phyloP scores from a whole-genome alignment of 2,329 filamentous ascomycete species.

The Aspergillus pseudotamarii region DNA sequence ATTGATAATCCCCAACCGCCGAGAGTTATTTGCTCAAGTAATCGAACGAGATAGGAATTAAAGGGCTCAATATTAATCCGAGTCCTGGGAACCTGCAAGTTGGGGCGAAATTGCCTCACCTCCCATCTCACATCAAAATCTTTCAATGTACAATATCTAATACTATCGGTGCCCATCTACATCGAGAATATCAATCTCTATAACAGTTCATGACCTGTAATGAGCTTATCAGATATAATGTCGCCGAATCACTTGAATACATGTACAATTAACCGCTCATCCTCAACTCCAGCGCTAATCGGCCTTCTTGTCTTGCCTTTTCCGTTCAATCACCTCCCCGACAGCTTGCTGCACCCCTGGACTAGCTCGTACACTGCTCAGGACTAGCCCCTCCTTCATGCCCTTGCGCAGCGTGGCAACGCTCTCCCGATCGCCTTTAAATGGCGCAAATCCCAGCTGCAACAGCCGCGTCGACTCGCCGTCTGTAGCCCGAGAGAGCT shows the following conservation, averaged over 20 bases:
- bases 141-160: background rate
- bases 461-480: slow-evolving; percentile 71
- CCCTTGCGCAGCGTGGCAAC: slow-evolving; percentile 67
- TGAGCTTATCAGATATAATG: background rate
- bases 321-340: slow-evolving; percentile 65
- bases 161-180: background rate
- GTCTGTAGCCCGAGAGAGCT: slow-evolving; percentile 62
- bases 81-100: background rate
- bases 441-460: slow-evolving; percentile 79
- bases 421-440: slow-evolving; percentile 69
- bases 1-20: background rate
- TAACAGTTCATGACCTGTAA: background rate
- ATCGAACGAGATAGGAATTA: background rate
- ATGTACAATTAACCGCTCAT: slow-evolving; percentile 1
- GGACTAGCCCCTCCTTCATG: slow-evolving; percentile 83
- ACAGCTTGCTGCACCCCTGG: slow-evolving; percentile 82
- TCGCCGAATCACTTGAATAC: background rate
- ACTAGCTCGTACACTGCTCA: slow-evolving; percentile 79
- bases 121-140: background rate
- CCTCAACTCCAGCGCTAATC: slow-evolving; percentile 14
- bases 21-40: background rate
- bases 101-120: background rate
- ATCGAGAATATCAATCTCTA: background rate
- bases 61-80: background rate
- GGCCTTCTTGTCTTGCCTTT: slow-evolving; percentile 46